Conservation (phyloP, 129 eudicot species). For the Centrapalus pauciflorus region DNA sequence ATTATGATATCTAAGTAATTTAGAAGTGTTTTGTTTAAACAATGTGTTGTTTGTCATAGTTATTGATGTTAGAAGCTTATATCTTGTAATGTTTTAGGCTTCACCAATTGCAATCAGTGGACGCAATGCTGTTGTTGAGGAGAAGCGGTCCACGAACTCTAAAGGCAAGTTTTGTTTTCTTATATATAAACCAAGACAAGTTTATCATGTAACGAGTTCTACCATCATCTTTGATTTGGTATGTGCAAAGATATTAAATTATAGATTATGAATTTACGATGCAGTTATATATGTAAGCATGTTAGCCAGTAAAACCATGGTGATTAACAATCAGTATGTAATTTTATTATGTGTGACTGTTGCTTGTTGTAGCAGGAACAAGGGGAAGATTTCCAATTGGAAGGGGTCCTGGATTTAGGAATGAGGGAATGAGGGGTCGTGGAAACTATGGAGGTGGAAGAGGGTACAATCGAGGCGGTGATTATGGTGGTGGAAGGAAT, state of each 20-base stretch:
- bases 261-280: too few relatives aligned
- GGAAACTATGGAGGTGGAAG: constrained; percentile 62
- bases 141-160: constrained; percentile 72
- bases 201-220: not conserved
- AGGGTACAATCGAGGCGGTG: constrained; percentile 47
- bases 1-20: too few relatives aligned
- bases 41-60: not conserved
- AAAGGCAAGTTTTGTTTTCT: constrained; percentile 45
- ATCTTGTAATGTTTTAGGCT: constrained; percentile 51
- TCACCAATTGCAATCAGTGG: constrained; percentile 64
- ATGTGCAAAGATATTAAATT: not conserved
- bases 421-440: constrained; percentile 74
- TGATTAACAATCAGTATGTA: too few relatives aligned
- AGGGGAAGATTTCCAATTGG: constrained; percentile 68
- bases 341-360: not conserved
- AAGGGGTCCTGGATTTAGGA: constrained; percentile 65
- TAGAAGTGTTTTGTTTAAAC: too few relatives aligned
- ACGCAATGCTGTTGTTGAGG: constrained; percentile 67
- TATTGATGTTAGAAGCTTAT: not conserved
- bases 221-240: not conserved
- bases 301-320: not conserved
- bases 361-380: constrained; percentile 26
- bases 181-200: not conserved
- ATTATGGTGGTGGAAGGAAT: constrained; percentile 19
- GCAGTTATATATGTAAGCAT: not conserved